These are phyloP conservation scores for Phytopythium mirpurense DNA, from an alignment of 352 stramenopile species.

Conservation along the genomic window DNA sequence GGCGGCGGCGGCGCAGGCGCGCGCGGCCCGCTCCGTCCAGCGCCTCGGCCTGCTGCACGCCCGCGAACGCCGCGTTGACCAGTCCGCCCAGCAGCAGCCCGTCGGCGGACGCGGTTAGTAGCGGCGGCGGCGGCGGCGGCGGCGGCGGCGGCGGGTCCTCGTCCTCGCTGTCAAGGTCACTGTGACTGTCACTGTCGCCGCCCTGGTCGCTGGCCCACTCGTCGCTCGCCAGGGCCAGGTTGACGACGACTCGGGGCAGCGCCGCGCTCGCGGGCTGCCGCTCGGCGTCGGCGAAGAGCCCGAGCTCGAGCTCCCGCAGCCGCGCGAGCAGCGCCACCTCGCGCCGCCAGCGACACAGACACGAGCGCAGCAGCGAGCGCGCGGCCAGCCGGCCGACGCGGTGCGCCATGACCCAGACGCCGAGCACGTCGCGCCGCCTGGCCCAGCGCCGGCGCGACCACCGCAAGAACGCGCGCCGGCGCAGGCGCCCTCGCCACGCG, in stretches of 20 bases:
- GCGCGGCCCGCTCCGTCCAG: slow-evolving; percentile 14
- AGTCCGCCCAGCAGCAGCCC: slow-evolving; percentile 29
- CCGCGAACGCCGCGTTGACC: slow-evolving; percentile 49
- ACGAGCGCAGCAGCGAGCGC: slow-evolving; percentile 26
- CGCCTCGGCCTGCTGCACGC: slow-evolving; percentile 24
- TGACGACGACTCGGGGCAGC: slow-evolving; percentile 54
- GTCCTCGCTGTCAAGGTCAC: slow-evolving; percentile 13
- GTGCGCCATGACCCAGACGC: slow-evolving; percentile 44
- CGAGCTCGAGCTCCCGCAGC: slow-evolving; percentile 56
- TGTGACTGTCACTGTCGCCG: too few relatives aligned
- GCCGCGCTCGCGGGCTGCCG: slow-evolving; percentile 20
- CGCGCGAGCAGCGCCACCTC: slow-evolving; percentile 39
- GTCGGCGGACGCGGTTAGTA: slow-evolving; percentile 7
- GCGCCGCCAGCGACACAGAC: slow-evolving; percentile 35
- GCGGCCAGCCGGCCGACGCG: slow-evolving; percentile 30
- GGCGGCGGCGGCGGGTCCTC: too few relatives aligned
- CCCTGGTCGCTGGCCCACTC: slow-evolving; percentile 16
- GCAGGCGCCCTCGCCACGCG: slow-evolving; percentile 45
- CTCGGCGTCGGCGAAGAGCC: slow-evolving; percentile 51
- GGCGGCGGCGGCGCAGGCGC: slow-evolving; percentile 30
- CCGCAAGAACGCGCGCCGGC: slow-evolving; percentile 29
- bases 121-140: slow-evolving; percentile 11
- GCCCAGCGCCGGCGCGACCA: slow-evolving; percentile 34
- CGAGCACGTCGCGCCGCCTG: slow-evolving; percentile 28
- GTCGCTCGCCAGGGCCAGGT: slow-evolving; percentile 40